A percentile compares a stretch with the other conserved stretches of the same genome.
Conservation (phyloP, 192 early-diverging fungal genomes). For the Haplosporangium gracile region DNA sequence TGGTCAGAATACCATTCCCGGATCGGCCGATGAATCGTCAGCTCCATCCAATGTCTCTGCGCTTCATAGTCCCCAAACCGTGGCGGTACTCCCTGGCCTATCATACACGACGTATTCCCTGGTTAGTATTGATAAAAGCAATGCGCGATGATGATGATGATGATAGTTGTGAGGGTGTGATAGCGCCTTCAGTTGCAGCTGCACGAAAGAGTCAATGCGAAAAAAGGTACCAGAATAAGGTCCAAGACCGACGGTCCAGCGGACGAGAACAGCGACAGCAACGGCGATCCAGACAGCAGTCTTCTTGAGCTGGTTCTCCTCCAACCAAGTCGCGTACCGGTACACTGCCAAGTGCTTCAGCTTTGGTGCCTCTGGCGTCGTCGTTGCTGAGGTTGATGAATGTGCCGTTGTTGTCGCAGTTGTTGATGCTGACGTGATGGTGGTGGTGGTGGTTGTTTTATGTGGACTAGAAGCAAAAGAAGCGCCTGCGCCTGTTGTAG, state of each 20-base stretch:
- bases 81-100: constrained; percentile 78
- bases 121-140: too few relatives aligned
- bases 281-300: constrained; percentile 56
- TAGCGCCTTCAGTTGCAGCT: not conserved
- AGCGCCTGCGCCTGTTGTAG: not conserved
- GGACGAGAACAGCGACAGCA: constrained; percentile 69
- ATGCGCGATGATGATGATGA: too few relatives aligned
- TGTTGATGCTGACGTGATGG: not conserved
- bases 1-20: constrained; percentile 92
- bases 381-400: not conserved
- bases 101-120: too few relatives aligned
- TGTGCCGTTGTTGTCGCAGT: not conserved
- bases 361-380: constrained; percentile 14
- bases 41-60: constrained; percentile 98
- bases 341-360: constrained; percentile 21
- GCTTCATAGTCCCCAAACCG: constrained; percentile 97
- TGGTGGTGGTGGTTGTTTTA: not conserved
- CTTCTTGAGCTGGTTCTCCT: constrained; percentile 56
- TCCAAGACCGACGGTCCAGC: constrained; percentile 75
- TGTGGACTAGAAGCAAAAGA: not conserved
- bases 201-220: constrained; percentile 3
- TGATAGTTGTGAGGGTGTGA: too few relatives aligned
- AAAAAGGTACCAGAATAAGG: constrained; percentile 78
- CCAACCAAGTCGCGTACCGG: constrained; percentile 47
- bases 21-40: constrained; percentile 84